A percentile compares a stretch with the other conserved stretches of the same genome.
Evolutionary conservation across 2,329 filamentous ascomycete genomes (phyloP).

Genomic region (Fusarium sterilihyphosum): DNA sequence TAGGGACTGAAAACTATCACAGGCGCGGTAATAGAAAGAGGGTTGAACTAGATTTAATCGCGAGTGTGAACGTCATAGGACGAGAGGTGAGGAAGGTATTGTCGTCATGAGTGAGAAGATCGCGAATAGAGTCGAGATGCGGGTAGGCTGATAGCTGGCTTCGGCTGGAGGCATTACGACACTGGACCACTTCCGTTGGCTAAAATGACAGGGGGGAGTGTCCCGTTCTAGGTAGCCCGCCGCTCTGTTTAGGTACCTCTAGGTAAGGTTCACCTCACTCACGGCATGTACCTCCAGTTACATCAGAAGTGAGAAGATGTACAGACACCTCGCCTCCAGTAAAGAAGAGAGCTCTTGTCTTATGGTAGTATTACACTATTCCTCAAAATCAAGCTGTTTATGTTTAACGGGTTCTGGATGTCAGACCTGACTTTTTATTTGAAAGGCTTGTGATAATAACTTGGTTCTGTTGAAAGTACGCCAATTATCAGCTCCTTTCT

Average conservation of each 20-base stretch:
- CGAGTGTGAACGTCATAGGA: constrained; percentile 39
- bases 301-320: neutral
- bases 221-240: constrained; percentile 1
- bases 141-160: constrained; percentile 38
- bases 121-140: constrained; percentile 35
- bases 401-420: neutral
- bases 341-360: neutral
- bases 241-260: neutral
- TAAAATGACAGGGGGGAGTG: constrained; percentile 23
- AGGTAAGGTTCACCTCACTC: neutral
- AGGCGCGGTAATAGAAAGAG: constrained; percentile 27
- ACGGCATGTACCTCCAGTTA: neutral
- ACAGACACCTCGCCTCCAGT: neutral
- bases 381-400: neutral
- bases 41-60: constrained; percentile 15
- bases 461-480: neutral
- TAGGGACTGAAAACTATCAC: constrained; percentile 41
- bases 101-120: constrained; percentile 40
- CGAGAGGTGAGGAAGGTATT: constrained; percentile 34
- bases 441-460: neutral
- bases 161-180: constrained; percentile 37
- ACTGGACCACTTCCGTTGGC: constrained; percentile 28
- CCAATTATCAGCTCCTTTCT: neutral
- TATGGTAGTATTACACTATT: neutral
- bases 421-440: neutral